These are phyloP conservation scores for Datisca glomerata DNA, from an alignment of 306 rosid genomes.

Conservation along the genomic window DNA sequence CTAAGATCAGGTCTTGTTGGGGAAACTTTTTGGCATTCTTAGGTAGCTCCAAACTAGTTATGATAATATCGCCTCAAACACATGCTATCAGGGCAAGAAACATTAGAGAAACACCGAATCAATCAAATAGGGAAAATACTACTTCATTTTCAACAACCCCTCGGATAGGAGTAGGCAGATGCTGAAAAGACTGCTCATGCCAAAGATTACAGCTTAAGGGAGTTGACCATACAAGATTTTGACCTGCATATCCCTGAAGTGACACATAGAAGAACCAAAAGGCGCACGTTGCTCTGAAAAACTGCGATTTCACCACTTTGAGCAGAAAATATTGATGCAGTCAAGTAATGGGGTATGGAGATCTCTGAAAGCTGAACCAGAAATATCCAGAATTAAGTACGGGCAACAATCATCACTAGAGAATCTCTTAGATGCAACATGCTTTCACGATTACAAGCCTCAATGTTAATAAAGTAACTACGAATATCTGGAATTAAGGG, in stretches of 20 bases:
- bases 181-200: slow-evolving; percentile 3
- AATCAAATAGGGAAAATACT: background rate
- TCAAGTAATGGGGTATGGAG: slow-evolving; percentile 78
- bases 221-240: slow-evolving; percentile 90
- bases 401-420: no score
- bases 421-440: no score
- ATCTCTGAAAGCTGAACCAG: slow-evolving; percentile 71
- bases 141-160: background rate
- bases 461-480: no score
- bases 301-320: slow-evolving; percentile 64
- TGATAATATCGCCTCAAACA: no score
- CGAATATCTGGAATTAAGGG: no score
- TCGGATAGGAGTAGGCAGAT: background rate
- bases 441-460: no score
- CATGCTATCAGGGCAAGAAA: no score
- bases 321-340: slow-evolving; percentile 79
- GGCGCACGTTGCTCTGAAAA: slow-evolving; percentile 60
- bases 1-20: no score
- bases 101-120: no score
- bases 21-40: no score
- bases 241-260: slow-evolving; percentile 97
- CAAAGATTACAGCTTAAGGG: slow-evolving; percentile 18
- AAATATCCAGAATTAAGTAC: no score
- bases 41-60: background rate
- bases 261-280: slow-evolving; percentile 57